Base-by-base conservation (phyloP, 2,329 filamentous ascomycete species). In the Chaetothyriales sp. region DNA sequence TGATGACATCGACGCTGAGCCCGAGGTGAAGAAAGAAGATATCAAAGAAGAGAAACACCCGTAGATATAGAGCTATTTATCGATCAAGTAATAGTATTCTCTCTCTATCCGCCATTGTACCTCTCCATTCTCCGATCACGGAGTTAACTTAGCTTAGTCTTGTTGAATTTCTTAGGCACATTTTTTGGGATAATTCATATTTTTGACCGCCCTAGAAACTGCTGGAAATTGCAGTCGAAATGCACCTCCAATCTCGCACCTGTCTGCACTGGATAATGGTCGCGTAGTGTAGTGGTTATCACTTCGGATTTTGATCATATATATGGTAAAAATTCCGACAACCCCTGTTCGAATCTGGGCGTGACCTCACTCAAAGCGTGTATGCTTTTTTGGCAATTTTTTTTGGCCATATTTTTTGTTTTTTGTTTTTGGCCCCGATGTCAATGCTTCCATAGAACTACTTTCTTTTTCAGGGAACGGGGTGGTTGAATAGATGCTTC, bases 1-100 rank as follows among this genome's bases (percentile, higher is more conserved):
- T 56, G 83, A 86, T 61, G 70, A 72, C 43, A 59, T 64, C 7
- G 61, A 57, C 32, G 60, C 62, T 26, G 57, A 60, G 45, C 57
- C 62, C 7, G 56, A 57, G 36, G 59, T 46, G 48, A 54, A 25
- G 48, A 50, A 50, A 44, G 48, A 50, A 19, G 2, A 15, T 39
- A 47, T 52, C 32, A 56, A 55, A 42, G 56, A 56, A 50, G 52
- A 56, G 26, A 55, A 58, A 45, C 54, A 55, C 51, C 49, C 52
- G 10, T 58, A 39, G 32, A 39, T 39, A 39, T 15, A 25, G 3
- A 6, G 3, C 3, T 25, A 25, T n/a, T n/a, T n/a, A n/a, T n/a
- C n/a, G n/a, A n/a, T n/a, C n/a, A n/a, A n/a, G n/a, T n/a, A n/a
- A n/a, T n/a, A n/a, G n/a, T n/a, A n/a, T n/a, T n/a, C n/a, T n/a